These are phyloP conservation scores for Fragosphaeria purpurea DNA, from an alignment of 2,329 filamentous ascomycete species.

Conservation along the genomic window DNA sequence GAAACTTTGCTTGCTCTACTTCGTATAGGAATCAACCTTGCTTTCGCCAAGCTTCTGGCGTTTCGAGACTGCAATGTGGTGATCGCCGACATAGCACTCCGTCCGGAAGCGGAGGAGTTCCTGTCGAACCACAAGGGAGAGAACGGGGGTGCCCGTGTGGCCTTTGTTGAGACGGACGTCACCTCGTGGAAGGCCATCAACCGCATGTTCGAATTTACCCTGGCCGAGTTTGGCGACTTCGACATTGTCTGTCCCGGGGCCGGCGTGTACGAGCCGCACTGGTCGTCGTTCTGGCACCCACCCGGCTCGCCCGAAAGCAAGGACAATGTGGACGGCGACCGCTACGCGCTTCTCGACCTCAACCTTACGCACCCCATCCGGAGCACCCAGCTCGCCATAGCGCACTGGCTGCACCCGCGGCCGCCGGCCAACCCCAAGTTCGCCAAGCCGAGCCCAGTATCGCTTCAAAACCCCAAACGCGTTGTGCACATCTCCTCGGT, in stretches of 20 bases:
- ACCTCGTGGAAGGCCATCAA: slow-evolving; percentile 29
- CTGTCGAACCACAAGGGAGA: slow-evolving; percentile 14
- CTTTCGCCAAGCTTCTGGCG: slow-evolving; percentile 33
- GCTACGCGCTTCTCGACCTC: slow-evolving; percentile 28
- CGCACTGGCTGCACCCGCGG: slow-evolving; percentile 21
- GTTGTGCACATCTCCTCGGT: slow-evolving; percentile 25
- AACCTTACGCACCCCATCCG: slow-evolving; percentile 33
- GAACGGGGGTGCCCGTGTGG: slow-evolving; percentile 15
- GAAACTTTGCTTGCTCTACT: background rate
- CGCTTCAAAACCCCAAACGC: slow-evolving; percentile 10
- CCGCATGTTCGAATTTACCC: slow-evolving; percentile 24
- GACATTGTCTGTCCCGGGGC: slow-evolving; percentile 36
- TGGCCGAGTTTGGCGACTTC: slow-evolving; percentile 26
- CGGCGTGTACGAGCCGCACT: slow-evolving; percentile 35
- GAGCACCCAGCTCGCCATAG: slow-evolving; percentile 29
- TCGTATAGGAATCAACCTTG: slow-evolving; percentile 30
- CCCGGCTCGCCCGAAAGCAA: slow-evolving; percentile 25
- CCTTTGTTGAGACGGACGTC: slow-evolving; percentile 36
- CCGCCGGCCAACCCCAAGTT: background rate
- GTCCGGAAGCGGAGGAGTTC: slow-evolving; percentile 30
- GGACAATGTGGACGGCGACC: slow-evolving; percentile 17
- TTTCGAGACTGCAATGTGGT: slow-evolving; percentile 32
- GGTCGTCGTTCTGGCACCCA: slow-evolving; percentile 32
- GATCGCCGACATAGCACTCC: slow-evolving; percentile 32
- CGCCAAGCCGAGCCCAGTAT: slow-evolving; percentile 11